Evolutionary conservation across 2,329 filamentous ascomycete genomes (phyloP), one percentile per base, ranked within the genome.

Genomic region (Chrysoporthe puriensis): DNA sequence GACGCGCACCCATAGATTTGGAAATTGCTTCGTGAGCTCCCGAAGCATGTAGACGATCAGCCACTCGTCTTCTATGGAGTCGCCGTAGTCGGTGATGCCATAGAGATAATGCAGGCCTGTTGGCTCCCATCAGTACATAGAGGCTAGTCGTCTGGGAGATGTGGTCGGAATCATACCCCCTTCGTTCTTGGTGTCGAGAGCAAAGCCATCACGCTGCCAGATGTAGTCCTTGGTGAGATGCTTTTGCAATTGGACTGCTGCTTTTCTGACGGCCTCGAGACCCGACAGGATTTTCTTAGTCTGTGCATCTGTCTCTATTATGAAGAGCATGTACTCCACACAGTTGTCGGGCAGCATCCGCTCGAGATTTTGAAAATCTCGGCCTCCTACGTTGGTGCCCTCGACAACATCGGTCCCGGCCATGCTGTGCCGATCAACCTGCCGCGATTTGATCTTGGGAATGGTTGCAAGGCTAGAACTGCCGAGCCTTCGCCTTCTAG

Each of bases 11-110:
- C 95, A 99, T 8, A 94, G 83, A 69, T 91, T 84, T 4, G 88
- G 82, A 73, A 92, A 92, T 48, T 86, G 84, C 72, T 85, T 91
- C 73, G 90, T 94, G 73, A 98, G 81, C 79, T 97, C 91, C 57
- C 92, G 88, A 42, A 99, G 83, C 5, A 98, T 81, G 79, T 94
- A 97, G 26, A 98, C 94, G 69, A 98, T 90, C 6, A 98, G 86
- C 96, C 96, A 99, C 81, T 99, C 96, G 74, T 99, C 96, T 75
- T 97, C 95, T 4, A 98, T 90, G 0, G 94, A 96, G 78, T 99
- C 96, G 9, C 95, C 94, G 74, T 94, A 98, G 76, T 95, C 92
- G 0, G 93, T 96, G 63, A 84, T 83, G 26, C 95, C 95, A 70
- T 88, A 86, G 6, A 99, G 85, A 71, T 90, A 89, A n/a, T 83